These are phyloP conservation scores for Coniella vitis DNA, from an alignment of 2,329 filamentous ascomycete genomes.

Conservation along the genomic window DNA sequence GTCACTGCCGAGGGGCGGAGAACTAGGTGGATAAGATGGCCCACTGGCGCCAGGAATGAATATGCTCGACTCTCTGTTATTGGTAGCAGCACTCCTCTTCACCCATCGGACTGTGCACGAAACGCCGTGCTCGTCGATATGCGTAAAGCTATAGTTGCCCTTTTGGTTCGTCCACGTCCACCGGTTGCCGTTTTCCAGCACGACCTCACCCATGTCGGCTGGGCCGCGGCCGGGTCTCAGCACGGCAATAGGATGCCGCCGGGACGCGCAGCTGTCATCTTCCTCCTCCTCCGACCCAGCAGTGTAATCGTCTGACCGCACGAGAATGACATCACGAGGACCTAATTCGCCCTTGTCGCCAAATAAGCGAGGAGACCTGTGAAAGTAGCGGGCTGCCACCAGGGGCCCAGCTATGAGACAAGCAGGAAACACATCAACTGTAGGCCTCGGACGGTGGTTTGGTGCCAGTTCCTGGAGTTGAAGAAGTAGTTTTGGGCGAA, in stretches of 20 bases:
- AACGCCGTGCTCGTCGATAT: slow-evolving; percentile 49
- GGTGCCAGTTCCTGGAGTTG: slow-evolving; percentile 63
- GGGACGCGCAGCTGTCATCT: slow-evolving; percentile 23
- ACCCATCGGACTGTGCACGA: slow-evolving; percentile 64
- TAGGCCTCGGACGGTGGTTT: slow-evolving; percentile 54
- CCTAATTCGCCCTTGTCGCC: slow-evolving; percentile 57
- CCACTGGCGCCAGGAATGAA: slow-evolving; percentile 14
- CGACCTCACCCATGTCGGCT: slow-evolving; percentile 56
- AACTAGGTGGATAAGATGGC: neutral
- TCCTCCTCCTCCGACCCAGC: slow-evolving; percentile 36
- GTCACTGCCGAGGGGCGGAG: slow-evolving; percentile 18
- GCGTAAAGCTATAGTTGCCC: slow-evolving; percentile 61
- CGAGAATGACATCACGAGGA: slow-evolving; percentile 63
- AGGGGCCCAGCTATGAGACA: slow-evolving; percentile 49
- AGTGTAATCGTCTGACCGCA: slow-evolving; percentile 63
- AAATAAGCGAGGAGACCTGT: slow-evolving; percentile 58
- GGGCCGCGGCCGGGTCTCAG: slow-evolving; percentile 52
- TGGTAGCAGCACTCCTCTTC: slow-evolving; percentile 32
- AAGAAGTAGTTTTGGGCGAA: slow-evolving; percentile 61
- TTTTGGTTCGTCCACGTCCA: slow-evolving; percentile 49
- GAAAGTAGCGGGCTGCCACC: slow-evolving; percentile 52
- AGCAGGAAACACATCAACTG: slow-evolving; percentile 67
- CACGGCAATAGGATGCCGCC: slow-evolving; percentile 55
- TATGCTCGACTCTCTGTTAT: slow-evolving; percentile 19
- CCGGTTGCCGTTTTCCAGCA: slow-evolving; percentile 54